These are phyloP conservation scores for Kodamaea fungicola DNA, from an alignment of 1,139 yeast species.

Conservation along the genomic window DNA sequence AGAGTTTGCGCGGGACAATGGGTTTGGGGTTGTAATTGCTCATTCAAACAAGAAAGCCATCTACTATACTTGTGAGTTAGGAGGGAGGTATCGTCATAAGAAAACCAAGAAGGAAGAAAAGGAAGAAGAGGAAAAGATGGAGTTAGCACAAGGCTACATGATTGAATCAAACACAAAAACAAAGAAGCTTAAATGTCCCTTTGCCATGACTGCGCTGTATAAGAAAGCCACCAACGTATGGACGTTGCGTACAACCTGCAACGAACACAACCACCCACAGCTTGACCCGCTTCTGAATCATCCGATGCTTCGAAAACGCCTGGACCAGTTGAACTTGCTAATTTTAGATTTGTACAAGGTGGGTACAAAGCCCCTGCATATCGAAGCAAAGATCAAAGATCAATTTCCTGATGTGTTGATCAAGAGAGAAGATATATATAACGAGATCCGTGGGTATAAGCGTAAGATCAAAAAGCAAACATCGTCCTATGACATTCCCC, in stretches of 20 bases:
- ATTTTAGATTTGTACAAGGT: slow-evolving; percentile 52
- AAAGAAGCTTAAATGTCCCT: slow-evolving; percentile 55
- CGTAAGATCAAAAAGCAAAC: slow-evolving; percentile 47
- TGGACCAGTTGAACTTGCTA: slow-evolving; percentile 50
- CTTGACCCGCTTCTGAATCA: slow-evolving; percentile 54
- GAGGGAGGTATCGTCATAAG: slow-evolving; percentile 56
- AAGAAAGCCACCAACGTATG: slow-evolving; percentile 49
- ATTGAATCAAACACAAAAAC: slow-evolving; percentile 46
- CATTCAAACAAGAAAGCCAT: slow-evolving; percentile 59
- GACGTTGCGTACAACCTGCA: slow-evolving; percentile 53
- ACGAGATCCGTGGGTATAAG: slow-evolving; percentile 57
- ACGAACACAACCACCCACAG: slow-evolving; percentile 59
- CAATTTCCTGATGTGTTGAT: slow-evolving; percentile 54
- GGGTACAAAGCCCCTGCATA: slow-evolving; percentile 58
- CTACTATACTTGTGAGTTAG: slow-evolving; percentile 59
- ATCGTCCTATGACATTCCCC: slow-evolving; percentile 6
- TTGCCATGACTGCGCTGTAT: slow-evolving; percentile 55
- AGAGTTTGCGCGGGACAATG: slow-evolving; percentile 56
- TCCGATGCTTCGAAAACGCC: slow-evolving; percentile 55
- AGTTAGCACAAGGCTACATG: slow-evolving; percentile 35
- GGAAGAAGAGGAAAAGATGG: slow-evolving; percentile 19
- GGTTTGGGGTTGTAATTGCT: slow-evolving; percentile 59
- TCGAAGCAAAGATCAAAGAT: slow-evolving; percentile 50
- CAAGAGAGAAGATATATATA: slow-evolving; percentile 56
- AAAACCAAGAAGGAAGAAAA: slow-evolving; percentile 35